phyloP scores from a whole-genome alignment of 306 rosid species.

The Lathyrus aphaca region DNA sequence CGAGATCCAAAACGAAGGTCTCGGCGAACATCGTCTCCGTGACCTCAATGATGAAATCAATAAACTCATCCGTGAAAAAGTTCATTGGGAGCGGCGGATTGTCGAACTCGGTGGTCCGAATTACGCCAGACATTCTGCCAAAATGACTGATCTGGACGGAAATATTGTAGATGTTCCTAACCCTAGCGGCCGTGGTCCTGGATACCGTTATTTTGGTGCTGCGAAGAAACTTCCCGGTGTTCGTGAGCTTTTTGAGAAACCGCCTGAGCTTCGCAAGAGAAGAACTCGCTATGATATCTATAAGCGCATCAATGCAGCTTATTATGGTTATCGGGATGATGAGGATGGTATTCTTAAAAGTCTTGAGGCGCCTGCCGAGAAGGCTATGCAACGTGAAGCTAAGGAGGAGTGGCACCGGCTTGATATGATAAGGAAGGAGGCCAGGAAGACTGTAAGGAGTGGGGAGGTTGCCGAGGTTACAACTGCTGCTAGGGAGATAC shows the following conservation, averaged over 20 bases:
- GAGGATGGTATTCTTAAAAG: constrained; percentile 85
- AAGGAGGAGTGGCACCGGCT: no score
- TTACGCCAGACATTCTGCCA: constrained; percentile 63
- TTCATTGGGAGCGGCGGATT: constrained; percentile 90
- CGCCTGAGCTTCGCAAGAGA: constrained; percentile 79
- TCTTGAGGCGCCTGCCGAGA: constrained; percentile 73
- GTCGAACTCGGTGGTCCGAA: constrained; percentile 88
- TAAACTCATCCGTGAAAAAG: constrained; percentile 77
- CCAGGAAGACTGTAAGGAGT: constrained; percentile 77
- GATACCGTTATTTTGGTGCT: constrained; percentile 87
- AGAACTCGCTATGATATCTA: constrained; percentile 84
- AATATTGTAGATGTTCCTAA: constrained; percentile 93
- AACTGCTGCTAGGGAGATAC: constrained; percentile 4
- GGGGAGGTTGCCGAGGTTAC: constrained; percentile 59
- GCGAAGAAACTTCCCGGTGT: constrained; percentile 94
- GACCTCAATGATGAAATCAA: constrained; percentile 94
- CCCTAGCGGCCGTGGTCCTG: constrained; percentile 92
- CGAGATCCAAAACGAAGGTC: constrained; percentile 93
- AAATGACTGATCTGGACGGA: constrained; percentile 94
- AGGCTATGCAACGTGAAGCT: no score
- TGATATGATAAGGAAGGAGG: no score
- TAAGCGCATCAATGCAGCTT: constrained; percentile 80
- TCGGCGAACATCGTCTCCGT: constrained; percentile 92
- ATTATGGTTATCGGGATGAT: constrained; percentile 85
- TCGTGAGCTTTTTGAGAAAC: constrained; percentile 82